Conservation (phyloP, 2,329 filamentous ascomycete species). For the Aspergillus sergii region DNA sequence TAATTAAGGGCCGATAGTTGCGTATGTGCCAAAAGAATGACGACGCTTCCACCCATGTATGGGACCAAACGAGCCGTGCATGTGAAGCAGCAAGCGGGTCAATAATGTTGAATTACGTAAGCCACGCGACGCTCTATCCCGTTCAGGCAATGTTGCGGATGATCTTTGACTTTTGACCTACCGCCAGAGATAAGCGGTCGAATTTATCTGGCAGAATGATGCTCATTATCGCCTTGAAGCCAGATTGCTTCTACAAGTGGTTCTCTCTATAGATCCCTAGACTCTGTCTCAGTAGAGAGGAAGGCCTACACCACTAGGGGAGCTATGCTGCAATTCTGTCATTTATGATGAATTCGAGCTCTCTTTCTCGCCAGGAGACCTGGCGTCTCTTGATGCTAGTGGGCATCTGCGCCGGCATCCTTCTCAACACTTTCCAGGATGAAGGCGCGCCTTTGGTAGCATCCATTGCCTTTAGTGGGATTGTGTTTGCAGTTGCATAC, state of each 20-base stretch:
- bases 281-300: background rate
- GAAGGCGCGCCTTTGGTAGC: constrained; percentile 89
- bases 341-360: constrained; percentile 36
- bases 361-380: constrained; percentile 57
- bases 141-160: background rate
- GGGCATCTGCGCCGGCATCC: constrained; percentile 69
- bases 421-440: constrained; percentile 76
- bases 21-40: constrained; percentile 1
- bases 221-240: constrained; percentile 25
- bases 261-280: background rate
- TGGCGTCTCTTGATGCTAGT: constrained; percentile 65
- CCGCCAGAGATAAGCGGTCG: constrained; percentile 31
- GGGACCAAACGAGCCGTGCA: constrained; percentile 12
- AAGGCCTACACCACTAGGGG: background rate
- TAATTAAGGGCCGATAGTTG: background rate
- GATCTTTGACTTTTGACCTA: constrained; percentile 18
- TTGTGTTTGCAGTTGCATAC: constrained; percentile 81
- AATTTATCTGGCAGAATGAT: constrained; percentile 19
- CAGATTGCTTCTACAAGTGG: constrained; percentile 32
- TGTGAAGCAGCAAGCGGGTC: constrained; percentile 14
- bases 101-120: constrained; percentile 7
- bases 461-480: constrained; percentile 80
- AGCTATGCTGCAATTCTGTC: constrained; percentile 12
- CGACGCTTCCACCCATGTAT: constrained; percentile 11
- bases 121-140: background rate